Percentiles rank a stretch among this genome's conserved stretches.
These are phyloP conservation scores for Aureobasidium sp. DNA, from an alignment of 2,329 filamentous ascomycete species.

Conservation along the genomic window DNA sequence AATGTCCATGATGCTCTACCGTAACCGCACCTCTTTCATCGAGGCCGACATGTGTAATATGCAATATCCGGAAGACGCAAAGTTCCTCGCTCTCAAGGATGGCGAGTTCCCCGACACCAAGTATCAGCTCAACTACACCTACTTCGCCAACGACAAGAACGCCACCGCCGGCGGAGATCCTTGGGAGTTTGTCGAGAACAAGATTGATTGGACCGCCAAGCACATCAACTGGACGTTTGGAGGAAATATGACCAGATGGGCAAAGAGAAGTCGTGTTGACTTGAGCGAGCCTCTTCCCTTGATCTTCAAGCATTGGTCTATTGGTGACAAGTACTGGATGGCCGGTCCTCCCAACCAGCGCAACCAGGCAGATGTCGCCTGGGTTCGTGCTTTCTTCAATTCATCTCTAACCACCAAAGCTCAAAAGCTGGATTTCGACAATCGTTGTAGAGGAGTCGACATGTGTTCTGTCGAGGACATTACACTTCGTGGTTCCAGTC, in stretches of 20 bases:
- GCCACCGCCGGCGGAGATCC: conserved; percentile 31
- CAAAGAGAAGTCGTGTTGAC: conserved; percentile 31
- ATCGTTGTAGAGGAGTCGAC: not conserved
- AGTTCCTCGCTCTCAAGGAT: conserved; percentile 34
- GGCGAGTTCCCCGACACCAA: conserved; percentile 33
- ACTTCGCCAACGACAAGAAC: conserved; percentile 1
- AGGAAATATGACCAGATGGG: conserved; percentile 30
- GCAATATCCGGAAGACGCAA: conserved; percentile 33
- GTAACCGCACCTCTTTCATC: conserved; percentile 39
- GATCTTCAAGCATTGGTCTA: conserved; percentile 44
- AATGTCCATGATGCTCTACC: conserved; percentile 40
- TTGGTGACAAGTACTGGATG: conserved; percentile 39
- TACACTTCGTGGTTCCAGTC: conserved; percentile 6
- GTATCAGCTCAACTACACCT: conserved; percentile 38
- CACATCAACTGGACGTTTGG: conserved; percentile 39
- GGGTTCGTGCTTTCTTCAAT: conserved; percentile 46
- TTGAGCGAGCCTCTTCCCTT: conserved; percentile 38
- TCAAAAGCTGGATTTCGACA: not conserved
- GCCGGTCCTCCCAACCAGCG: conserved; percentile 37
- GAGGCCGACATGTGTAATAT: conserved; percentile 43
- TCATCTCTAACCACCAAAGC: conserved; percentile 35
- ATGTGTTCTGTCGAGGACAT: conserved; percentile 8
- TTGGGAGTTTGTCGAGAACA: conserved; percentile 41
- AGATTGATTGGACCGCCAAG: conserved; percentile 43
- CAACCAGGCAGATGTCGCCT: conserved; percentile 39